phyloP scores from a whole-genome alignment of 768 basidiomycete genomes.

The Tylopilus vinaceipallidus region DNA sequence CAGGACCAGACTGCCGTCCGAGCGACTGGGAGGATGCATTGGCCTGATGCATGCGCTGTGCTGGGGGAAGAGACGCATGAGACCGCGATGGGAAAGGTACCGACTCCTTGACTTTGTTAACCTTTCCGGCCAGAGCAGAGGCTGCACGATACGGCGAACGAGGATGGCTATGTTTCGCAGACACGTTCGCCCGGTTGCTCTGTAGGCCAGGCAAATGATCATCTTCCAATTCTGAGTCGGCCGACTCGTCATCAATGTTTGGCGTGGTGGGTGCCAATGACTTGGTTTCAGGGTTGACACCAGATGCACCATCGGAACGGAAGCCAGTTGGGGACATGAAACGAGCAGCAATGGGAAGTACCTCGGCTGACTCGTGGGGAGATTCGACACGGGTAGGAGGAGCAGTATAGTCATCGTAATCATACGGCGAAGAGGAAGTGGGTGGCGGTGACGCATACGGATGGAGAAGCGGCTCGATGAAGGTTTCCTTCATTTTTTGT shows the following conservation, averaged over 20 bases:
- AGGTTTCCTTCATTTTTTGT: constrained; percentile 88
- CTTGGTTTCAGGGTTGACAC: constrained; percentile 44
- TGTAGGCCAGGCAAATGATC: constrained; percentile 41
- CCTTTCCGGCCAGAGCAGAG: constrained; percentile 40
- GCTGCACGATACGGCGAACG: constrained; percentile 71
- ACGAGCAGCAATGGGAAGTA: constrained; percentile 84
- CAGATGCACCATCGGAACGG: constrained; percentile 45
- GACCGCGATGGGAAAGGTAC: constrained; percentile 81
- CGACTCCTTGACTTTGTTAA: constrained; percentile 41
- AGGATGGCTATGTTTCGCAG: constrained; percentile 63
- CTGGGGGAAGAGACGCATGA: constrained; percentile 73
- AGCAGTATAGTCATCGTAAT: constrained; percentile 61
- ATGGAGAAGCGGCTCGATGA: constrained; percentile 87
- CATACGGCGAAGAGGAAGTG: constrained; percentile 53
- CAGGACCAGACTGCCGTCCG: constrained; percentile 63
- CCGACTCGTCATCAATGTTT: constrained; percentile 71
- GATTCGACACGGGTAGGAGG: constrained; percentile 50
- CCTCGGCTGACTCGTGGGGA: constrained; percentile 66
- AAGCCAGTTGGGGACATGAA: constrained; percentile 73
- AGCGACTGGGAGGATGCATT: constrained; percentile 72
- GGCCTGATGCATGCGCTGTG: constrained; percentile 48
- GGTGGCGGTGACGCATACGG: constrained; percentile 52
- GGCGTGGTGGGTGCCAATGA: constrained; percentile 47
- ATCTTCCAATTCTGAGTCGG: constrained; percentile 69
- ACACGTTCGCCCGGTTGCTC: constrained; percentile 21